Percentiles rank a stretch among this genome's conserved stretches.
Conservation (phyloP, 345 rosid genomes). For the Kernera saxatilis region DNA sequence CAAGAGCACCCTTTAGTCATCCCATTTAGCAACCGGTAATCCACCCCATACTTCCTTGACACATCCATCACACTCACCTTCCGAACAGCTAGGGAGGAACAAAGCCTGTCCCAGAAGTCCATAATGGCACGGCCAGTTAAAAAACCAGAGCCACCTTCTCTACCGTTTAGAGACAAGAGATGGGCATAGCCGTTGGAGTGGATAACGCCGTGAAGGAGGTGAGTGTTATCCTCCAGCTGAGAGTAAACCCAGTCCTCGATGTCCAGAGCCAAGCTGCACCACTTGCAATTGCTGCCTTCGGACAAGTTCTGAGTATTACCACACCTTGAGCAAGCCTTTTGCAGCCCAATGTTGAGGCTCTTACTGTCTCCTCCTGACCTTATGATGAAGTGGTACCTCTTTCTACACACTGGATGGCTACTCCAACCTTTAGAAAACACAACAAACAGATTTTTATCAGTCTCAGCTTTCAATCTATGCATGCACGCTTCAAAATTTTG, state of each 20-base stretch:
- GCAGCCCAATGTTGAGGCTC: background rate
- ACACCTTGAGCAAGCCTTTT: conserved; percentile 41
- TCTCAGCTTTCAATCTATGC: background rate
- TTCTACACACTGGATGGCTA: conserved; percentile 66
- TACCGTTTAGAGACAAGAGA: conserved; percentile 59
- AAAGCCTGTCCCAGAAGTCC: conserved; percentile 74
- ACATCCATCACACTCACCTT: conserved; percentile 74
- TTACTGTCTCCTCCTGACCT: conserved; percentile 31
- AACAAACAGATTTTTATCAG: background rate
- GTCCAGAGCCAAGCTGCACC: conserved; percentile 44
- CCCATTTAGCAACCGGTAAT: conserved; percentile 55
- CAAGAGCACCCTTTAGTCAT: conserved; percentile 53
- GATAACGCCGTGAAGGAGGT: conserved; percentile 63
- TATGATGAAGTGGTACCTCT: conserved; percentile 69
- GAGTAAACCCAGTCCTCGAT: conserved; percentile 51
- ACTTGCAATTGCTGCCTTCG: conserved; percentile 49
- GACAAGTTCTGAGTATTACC: conserved; percentile 37
- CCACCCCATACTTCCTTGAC: conserved; percentile 59
- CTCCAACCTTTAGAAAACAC: conserved; percentile 57
- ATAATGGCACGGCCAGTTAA: conserved; percentile 58
- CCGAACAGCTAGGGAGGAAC: conserved; percentile 45
- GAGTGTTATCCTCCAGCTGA: conserved; percentile 51
- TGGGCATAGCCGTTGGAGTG: conserved; percentile 81
- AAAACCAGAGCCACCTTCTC: conserved; percentile 61
- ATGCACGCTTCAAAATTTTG: too few relatives aligned